phyloP scores from a whole-genome alignment of 2,329 filamentous ascomycete species.

The Aspergillus arachidicola region DNA sequence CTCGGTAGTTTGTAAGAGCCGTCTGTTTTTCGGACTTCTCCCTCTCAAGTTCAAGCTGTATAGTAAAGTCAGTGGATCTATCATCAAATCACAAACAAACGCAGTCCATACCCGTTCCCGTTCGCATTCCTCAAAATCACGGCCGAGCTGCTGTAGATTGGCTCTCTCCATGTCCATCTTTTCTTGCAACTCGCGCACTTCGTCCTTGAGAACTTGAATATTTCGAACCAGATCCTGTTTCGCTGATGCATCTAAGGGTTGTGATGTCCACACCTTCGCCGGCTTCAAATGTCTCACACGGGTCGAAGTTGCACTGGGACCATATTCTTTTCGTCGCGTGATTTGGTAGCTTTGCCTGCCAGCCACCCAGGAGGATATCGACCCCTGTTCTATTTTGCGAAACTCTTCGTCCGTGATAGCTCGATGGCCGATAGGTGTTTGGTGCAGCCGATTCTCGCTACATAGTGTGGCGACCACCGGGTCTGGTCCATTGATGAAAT shows the following conservation, averaged over 20 bases:
- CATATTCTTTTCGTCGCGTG: constrained; percentile 77
- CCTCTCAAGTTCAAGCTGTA: constrained; percentile 39
- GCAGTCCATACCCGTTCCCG: constrained; percentile 47
- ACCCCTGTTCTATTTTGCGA: constrained; percentile 61
- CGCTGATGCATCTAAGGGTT: constrained; percentile 65
- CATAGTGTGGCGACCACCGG: constrained; percentile 88
- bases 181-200: constrained; percentile 39
- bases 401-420: constrained; percentile 71
- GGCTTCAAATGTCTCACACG: constrained; percentile 61
- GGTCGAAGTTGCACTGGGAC: constrained; percentile 71
- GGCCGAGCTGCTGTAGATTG: constrained; percentile 24
- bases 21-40: constrained; percentile 71
- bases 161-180: constrained; percentile 33
- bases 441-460: constrained; percentile 68
- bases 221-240: constrained; percentile 63
- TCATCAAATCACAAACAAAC: not conserved
- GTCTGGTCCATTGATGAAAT: constrained; percentile 78
- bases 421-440: constrained; percentile 64
- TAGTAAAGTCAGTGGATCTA: constrained; percentile 13
- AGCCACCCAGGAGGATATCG: constrained; percentile 71
- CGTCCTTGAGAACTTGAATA: constrained; percentile 45
- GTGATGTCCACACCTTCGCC: constrained; percentile 74
- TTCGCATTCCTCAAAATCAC: constrained; percentile 26
- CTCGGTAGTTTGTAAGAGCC: constrained; percentile 65
- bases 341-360: constrained; percentile 66